Conservation (phyloP, 768 basidiomycete species). For the Phanerodontia chrysosporium region DNA sequence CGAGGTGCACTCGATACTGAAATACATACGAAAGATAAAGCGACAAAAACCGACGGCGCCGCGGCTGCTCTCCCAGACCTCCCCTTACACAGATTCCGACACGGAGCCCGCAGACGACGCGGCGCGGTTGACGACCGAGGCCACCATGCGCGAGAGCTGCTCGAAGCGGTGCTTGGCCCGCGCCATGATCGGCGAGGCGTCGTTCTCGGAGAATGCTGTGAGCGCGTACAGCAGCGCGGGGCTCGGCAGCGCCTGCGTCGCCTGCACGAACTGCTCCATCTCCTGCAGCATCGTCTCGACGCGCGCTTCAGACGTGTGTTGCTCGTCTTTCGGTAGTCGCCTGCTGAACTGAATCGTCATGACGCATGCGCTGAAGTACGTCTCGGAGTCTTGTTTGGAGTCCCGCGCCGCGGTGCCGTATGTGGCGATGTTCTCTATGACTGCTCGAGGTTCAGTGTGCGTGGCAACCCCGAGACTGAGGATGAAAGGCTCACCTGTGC, state of each 20-base stretch:
- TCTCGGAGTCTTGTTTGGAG: background rate
- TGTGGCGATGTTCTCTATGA: conserved; percentile 1
- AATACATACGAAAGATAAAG: conserved; percentile 9
- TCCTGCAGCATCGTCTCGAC: conserved; percentile 2
- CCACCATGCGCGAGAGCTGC: conserved; percentile 20
- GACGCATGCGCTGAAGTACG: conserved; percentile 7
- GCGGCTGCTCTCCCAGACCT: conserved; percentile 13
- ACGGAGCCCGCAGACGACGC: conserved; percentile 9
- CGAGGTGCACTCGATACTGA: background rate
- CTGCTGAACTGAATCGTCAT: conserved; percentile 4
- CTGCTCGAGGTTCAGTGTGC: background rate
- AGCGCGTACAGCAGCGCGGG: background rate
- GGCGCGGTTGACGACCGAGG: conserved; percentile 12
- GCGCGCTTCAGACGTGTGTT: background rate
- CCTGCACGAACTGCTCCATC: conserved; percentile 2
- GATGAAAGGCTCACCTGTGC: conserved; percentile 3
- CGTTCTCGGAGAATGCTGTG: background rate
- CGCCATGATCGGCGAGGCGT: background rate
- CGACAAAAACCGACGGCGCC: conserved; percentile 10
- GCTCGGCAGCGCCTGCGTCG: background rate
- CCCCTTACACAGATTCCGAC: conserved; percentile 21
- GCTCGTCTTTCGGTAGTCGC: background rate
- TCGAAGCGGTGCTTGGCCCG: conserved; percentile 14
- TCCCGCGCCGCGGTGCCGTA: background rate
- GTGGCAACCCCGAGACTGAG: background rate